Conservation (phyloP, 2,329 filamentous ascomycete genomes). For the Fusarium torulosum region DNA sequence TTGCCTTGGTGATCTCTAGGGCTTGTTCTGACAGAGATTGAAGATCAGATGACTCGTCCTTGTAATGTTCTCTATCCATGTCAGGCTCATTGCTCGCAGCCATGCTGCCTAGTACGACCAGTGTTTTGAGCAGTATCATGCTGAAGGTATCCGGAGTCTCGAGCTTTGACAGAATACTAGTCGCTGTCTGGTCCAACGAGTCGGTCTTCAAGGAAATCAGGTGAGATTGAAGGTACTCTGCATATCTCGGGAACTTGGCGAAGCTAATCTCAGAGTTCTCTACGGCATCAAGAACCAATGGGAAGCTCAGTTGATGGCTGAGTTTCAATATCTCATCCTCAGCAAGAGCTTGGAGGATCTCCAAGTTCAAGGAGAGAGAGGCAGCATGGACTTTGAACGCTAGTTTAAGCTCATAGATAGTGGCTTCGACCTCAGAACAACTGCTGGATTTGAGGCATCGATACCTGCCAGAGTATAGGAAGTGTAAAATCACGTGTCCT, state of each 20-base stretch:
- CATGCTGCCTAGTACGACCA: not conserved
- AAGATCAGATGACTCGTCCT: fast-evolving
- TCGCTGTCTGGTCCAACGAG: not conserved
- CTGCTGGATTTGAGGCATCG: not conserved
- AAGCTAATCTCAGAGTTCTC: not conserved
- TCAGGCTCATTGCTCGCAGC: not conserved
- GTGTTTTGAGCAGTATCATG: not conserved
- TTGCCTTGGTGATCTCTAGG: not conserved
- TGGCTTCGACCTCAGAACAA: not conserved
- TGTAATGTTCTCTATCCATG: not conserved
- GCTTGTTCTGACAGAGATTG: not conserved
- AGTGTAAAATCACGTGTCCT: conserved; percentile 14
- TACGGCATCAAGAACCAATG: not conserved
- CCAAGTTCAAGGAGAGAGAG: not conserved
- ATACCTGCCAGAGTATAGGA: conserved; percentile 3
- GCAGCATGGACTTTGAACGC: not conserved
- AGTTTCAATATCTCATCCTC: not conserved
- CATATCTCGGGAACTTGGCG: not conserved
- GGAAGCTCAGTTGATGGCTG: not conserved
- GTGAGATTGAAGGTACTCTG: not conserved
- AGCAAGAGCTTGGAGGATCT: not conserved
- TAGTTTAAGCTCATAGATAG: not conserved
- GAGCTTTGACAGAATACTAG: not conserved
- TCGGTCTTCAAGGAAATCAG: not conserved
- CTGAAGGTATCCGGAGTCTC: not conserved